Percentiles rank a stretch among this genome's conserved stretches.
Conservation (phyloP, 371 early-diverging fungal genomes). For the Haplosporangium sp. region DNA sequence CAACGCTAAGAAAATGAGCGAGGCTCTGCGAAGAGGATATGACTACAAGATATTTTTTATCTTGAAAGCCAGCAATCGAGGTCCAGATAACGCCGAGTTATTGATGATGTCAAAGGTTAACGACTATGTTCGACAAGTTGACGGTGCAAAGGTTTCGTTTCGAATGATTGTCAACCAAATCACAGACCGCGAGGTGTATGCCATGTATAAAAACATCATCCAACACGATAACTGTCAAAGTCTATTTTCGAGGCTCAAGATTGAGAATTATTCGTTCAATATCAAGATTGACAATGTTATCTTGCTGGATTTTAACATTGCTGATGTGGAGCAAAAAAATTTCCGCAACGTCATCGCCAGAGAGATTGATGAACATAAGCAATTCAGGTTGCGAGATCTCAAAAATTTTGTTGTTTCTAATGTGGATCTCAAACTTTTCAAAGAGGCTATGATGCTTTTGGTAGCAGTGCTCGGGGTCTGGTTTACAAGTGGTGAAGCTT, state of each 20-base stretch:
- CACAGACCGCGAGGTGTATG: not conserved
- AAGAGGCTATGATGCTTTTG: not conserved
- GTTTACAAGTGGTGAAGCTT: not conserved
- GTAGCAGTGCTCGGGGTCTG: not conserved
- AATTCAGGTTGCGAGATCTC: not conserved
- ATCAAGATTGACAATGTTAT: not conserved
- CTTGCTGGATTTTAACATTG: not conserved
- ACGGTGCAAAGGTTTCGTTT: not conserved
- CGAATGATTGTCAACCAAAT: slow-evolving; percentile 2
- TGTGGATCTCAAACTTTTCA: not conserved
- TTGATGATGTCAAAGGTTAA: not conserved
- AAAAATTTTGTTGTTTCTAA: not conserved
- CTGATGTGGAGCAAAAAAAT: not conserved
- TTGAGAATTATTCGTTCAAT: not conserved
- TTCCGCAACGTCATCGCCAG: not conserved
- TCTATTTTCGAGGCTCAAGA: not conserved
- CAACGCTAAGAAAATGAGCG: not conserved
- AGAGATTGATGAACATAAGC: not conserved
- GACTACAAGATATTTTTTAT: not conserved
- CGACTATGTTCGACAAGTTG: not conserved
- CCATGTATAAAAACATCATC: not conserved
- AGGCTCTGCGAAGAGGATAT: not conserved
- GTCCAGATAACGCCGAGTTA: not conserved
- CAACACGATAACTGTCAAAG: not conserved
- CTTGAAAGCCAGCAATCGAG: not conserved